Evolutionary conservation across 306 rosid genomes (phyloP).

Genomic region (Prosopis cineraria): DNA sequence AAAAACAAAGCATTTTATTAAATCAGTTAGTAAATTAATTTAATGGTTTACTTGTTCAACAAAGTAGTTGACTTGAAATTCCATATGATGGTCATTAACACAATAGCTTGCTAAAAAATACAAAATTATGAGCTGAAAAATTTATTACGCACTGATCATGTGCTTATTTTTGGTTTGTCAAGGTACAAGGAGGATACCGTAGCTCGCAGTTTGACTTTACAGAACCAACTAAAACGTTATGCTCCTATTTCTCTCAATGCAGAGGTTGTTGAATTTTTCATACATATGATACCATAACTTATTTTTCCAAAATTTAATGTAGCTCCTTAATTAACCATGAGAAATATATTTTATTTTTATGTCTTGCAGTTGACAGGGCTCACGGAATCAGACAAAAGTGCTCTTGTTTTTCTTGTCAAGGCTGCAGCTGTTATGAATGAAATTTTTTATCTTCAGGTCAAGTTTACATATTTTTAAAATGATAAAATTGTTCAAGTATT

Average conservation of each 20-base stretch:
- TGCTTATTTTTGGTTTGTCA: constrained; percentile 33
- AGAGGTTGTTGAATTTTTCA: constrained; percentile 53
- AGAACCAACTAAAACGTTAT: constrained; percentile 77
- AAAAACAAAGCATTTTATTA: no score
- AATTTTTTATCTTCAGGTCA: constrained; percentile 79
- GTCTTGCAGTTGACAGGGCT: constrained; percentile 72
- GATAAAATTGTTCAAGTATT: constrained; percentile 5
- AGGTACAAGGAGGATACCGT: constrained; percentile 73
- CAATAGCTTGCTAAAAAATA: not conserved
- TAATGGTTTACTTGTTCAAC: no score
- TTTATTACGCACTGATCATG: constrained; percentile 9
- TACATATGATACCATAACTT: no score
- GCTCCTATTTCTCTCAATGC: constrained; percentile 71
- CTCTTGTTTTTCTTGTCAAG: constrained; percentile 62
- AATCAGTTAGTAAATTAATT: no score
- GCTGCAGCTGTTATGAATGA: constrained; percentile 83
- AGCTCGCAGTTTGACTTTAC: constrained; percentile 61
- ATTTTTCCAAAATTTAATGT: not conserved
- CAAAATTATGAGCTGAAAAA: constrained; percentile 1
- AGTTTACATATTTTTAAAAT: constrained; percentile 7
- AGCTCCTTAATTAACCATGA: not conserved
- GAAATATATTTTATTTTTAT: constrained; percentile 7
- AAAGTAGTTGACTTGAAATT: no score
- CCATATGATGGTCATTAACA: no score
- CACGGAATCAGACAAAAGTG: constrained; percentile 69